Percentiles rank a stretch among this genome's conserved stretches.
Conservation (phyloP, 495 filamentous ascomycete genomes). For the Bryoglossum gracile region DNA sequence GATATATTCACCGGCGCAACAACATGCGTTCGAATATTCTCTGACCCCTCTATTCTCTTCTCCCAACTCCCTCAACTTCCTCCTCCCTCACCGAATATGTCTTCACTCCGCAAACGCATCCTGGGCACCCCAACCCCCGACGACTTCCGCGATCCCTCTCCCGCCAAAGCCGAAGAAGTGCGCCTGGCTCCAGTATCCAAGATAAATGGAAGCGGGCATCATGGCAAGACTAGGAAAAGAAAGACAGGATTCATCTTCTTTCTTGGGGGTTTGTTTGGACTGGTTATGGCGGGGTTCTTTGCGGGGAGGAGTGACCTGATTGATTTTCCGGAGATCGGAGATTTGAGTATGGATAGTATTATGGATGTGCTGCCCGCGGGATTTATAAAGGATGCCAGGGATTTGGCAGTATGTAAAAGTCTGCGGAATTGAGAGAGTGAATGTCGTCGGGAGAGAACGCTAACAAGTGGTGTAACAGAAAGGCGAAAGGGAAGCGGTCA, state of each 20-base stretch:
- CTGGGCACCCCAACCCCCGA: slow-evolving; percentile 28
- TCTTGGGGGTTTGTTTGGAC: slow-evolving; percentile 75
- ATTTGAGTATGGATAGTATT: slow-evolving; percentile 75
- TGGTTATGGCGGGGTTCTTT: slow-evolving; percentile 75
- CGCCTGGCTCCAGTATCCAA: slow-evolving; percentile 29
- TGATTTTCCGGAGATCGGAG: slow-evolving; percentile 68
- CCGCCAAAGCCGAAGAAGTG: slow-evolving; percentile 37
- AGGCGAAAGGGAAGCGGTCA: slow-evolving; percentile 77
- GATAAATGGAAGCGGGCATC: slow-evolving; percentile 12
- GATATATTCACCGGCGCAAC: too few species aligned
- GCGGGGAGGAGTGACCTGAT: slow-evolving; percentile 79
- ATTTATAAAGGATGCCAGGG: slow-evolving; percentile 72
- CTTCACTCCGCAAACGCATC: slow-evolving; percentile 44
- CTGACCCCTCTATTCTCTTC: background rate
- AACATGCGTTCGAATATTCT: too few species aligned
- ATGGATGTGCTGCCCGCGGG: slow-evolving; percentile 78
- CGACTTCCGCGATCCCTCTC: slow-evolving; percentile 31
- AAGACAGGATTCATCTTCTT: slow-evolving; percentile 73
- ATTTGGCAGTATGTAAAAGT: slow-evolving; percentile 57
- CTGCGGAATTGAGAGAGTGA: background rate
- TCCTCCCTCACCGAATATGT: slow-evolving; percentile 25
- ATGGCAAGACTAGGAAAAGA: slow-evolving; percentile 48
- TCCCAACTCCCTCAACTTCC: background rate
- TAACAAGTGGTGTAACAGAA: slow-evolving; percentile 41
- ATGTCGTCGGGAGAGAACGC: background rate